Percentiles rank a stretch among this genome's conserved stretches.
These are phyloP conservation scores for Vaccinium macrocarpon DNA, from an alignment of 148 eudicot genomes.

Conservation along the genomic window DNA sequence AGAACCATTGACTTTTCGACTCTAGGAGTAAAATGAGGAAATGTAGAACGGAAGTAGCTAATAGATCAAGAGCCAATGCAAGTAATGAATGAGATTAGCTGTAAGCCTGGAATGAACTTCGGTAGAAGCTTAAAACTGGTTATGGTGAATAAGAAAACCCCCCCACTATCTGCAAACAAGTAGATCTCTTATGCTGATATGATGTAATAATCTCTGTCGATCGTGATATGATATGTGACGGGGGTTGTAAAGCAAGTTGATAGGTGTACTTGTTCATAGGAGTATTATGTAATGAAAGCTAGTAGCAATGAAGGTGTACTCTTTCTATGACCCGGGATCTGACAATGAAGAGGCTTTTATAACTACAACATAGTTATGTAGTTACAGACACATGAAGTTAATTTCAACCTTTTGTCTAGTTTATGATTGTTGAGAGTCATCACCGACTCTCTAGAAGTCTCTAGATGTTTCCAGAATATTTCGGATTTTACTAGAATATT, in stretches of 20 bases:
- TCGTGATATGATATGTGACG: neutral
- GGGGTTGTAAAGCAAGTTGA: slow-evolving; percentile 8
- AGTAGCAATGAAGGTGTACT: neutral
- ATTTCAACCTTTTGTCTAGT: too few species aligned
- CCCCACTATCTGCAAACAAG: slow-evolving; percentile 19
- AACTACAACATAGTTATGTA: neutral
- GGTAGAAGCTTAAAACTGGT: slow-evolving; percentile 13
- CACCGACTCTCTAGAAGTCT: too few species aligned
- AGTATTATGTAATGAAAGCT: neutral
- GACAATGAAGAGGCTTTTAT: neutral
- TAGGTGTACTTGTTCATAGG: neutral
- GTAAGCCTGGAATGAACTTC: slow-evolving; percentile 9
- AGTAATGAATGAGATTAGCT: slow-evolving; percentile 18
- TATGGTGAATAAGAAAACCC: slow-evolving; percentile 18
- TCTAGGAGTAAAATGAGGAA: slow-evolving; percentile 5
- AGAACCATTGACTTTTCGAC: neutral
- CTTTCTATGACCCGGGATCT: too few species aligned
- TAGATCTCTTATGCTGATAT: neutral
- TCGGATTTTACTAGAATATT: too few species aligned
- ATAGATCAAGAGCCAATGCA: slow-evolving; percentile 8
- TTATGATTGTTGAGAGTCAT: too few species aligned
- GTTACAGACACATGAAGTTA: neutral
- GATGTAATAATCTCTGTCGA: slow-evolving; percentile 14
- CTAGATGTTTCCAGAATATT: too few species aligned
- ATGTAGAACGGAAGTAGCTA: neutral